Evolutionary conservation across 306 rosid species (phyloP).

Genomic region (Pueraria montana): DNA sequence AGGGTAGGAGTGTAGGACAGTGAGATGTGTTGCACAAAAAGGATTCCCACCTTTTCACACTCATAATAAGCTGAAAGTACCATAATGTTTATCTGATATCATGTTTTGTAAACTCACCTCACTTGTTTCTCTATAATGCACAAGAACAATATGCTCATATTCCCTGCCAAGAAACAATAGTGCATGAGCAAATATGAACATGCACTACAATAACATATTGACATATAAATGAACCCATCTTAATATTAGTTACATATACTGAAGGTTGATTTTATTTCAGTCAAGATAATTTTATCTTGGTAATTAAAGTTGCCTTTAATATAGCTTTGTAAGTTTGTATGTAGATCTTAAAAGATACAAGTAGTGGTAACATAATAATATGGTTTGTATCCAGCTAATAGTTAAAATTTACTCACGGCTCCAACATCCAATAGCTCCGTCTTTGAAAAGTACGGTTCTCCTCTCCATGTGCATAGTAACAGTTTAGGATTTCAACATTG

Average conservation of each 20-base stretch:
- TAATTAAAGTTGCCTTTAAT: conserved; percentile 21
- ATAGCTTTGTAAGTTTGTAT: not conserved
- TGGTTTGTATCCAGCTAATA: conserved; percentile 28
- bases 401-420: conserved; percentile 78
- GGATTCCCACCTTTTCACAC: conserved; percentile 20
- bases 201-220: not conserved
- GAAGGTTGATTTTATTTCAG: conserved; percentile 23
- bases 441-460: conserved; percentile 86
- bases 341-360: conserved; percentile 6
- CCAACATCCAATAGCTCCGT: conserved; percentile 97
- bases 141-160: conserved; percentile 92
- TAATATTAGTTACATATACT: not conserved
- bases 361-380: conserved; percentile 22
- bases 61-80: conserved; percentile 9
- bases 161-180: conserved; percentile 71
- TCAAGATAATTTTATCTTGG: conserved; percentile 38
- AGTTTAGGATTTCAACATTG: conserved; percentile 84
- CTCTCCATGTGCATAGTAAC: conserved; percentile 99
- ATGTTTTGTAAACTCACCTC: conserved; percentile 70
- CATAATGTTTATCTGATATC: conserved; percentile 36
- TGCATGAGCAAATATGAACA: conserved; percentile 42
- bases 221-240: not conserved
- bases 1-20: not conserved
- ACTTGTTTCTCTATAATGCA: conserved; percentile 87
- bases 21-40: conserved; percentile 37